Percentiles rank a stretch among this genome's conserved stretches.
These are phyloP conservation scores for Mucor lusitanicus DNA, from an alignment of 371 early-diverging fungal species.

Conservation along the genomic window DNA sequence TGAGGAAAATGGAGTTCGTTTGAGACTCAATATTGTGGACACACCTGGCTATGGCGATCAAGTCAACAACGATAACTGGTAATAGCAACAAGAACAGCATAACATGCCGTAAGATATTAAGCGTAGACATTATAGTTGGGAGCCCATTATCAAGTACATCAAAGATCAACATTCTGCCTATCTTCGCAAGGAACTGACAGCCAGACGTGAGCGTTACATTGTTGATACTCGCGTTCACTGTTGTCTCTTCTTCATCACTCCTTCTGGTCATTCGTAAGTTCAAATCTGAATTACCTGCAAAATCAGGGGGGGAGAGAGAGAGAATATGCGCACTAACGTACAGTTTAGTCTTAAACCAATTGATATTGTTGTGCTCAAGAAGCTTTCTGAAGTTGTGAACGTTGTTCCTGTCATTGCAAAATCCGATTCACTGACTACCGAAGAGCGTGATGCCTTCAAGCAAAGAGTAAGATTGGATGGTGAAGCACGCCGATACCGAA, in stretches of 20 bases:
- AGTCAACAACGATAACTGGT: slow-evolving; percentile 90
- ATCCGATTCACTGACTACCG: slow-evolving; percentile 79
- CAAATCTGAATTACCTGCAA: background rate
- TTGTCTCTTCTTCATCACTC: slow-evolving; percentile 77
- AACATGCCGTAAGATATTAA: background rate
- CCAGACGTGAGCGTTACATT: slow-evolving; percentile 82
- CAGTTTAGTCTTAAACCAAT: slow-evolving; percentile 70
- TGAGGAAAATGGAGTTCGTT: slow-evolving; percentile 83
- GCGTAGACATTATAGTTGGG: slow-evolving; percentile 62
- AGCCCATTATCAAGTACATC: slow-evolving; percentile 88
- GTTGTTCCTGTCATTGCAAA: slow-evolving; percentile 88
- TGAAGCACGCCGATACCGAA: slow-evolving; percentile 33
- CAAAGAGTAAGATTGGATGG: slow-evolving; percentile 48
- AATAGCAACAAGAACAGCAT: slow-evolving; percentile 1
- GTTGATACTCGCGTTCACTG: slow-evolving; percentile 84
- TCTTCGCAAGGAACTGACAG: slow-evolving; percentile 86
- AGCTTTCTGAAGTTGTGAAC: slow-evolving; percentile 74
- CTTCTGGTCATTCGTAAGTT: slow-evolving; percentile 73
- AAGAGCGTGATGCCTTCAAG: slow-evolving; percentile 77
- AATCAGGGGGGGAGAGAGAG: background rate
- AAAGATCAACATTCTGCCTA: slow-evolving; percentile 91
- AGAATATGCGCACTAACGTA: background rate
- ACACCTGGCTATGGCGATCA: slow-evolving; percentile 82
- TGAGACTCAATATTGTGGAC: slow-evolving; percentile 83
- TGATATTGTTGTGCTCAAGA: slow-evolving; percentile 74